These are phyloP conservation scores for Penicillium decumbens DNA, from an alignment of 2,329 filamentous ascomycete genomes.

Conservation along the genomic window DNA sequence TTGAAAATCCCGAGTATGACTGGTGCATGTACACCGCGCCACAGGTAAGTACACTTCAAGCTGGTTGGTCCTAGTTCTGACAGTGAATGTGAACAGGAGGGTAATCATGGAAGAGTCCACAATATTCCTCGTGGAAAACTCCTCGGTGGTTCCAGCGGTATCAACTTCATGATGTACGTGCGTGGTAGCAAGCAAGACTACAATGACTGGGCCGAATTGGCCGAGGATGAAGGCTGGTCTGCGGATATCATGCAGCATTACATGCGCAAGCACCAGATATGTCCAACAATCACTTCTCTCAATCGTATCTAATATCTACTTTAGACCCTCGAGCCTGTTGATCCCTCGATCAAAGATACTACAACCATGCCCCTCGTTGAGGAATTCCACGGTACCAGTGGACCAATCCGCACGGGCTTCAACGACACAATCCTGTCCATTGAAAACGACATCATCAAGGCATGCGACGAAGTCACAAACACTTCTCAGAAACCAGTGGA, in stretches of 20 bases:
- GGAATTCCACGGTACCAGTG: constrained; percentile 15
- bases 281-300: too few species aligned
- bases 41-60: constrained; percentile 12
- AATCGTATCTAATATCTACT: too few species aligned
- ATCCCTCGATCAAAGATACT: constrained; percentile 18
- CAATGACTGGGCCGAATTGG: constrained; percentile 32
- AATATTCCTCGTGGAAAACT: constrained; percentile 31
- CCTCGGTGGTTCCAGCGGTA: constrained; percentile 33
- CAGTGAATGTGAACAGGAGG: constrained; percentile 12
- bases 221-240: constrained; percentile 29
- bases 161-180: constrained; percentile 45
- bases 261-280: constrained; percentile 20
- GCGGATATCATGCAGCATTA: constrained; percentile 19
- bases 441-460: constrained; percentile 20
- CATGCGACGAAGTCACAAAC: constrained; percentile 11
- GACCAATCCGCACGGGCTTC: constrained; percentile 15
- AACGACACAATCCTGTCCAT: constrained; percentile 14
- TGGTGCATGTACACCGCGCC: constrained; percentile 32
- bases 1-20: constrained; percentile 34
- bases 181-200: constrained; percentile 28
- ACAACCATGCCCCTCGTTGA: constrained; percentile 16
- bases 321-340: constrained; percentile 29
- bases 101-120: constrained; percentile 15
- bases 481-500: constrained; percentile 15
- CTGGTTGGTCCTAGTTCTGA: not conserved